Evolutionary conservation across 805 yeast species (phyloP), one percentile per base, ranked within the genome.

Genomic region (Cyberlindnera saturnus): DNA sequence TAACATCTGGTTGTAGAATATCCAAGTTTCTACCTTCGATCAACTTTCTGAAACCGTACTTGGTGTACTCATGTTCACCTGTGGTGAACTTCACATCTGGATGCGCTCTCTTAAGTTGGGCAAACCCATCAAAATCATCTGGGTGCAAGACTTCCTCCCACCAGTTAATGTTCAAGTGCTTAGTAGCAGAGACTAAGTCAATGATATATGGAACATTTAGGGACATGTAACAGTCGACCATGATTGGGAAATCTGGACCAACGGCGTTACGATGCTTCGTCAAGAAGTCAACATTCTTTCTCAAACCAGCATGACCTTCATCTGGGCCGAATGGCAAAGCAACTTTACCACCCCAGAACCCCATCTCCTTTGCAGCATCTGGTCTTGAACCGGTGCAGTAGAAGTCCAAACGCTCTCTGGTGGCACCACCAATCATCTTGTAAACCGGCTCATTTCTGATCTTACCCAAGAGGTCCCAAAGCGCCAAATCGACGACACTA

Each of bases 181-280:
- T 57, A 19, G 74, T 65, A 8, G 73, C 75, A 38, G 59, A 59
- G 32, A 67, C 71, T 32, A 73, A 60, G 35, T 73, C 73, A 50
- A 73, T 72, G 11, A 67, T 65, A 44, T 73, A 73, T n/a, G 72
- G 62, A 17, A 72, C 77, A 42, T 66, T 72, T 48, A 73, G 57
- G 2, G 75, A 64, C 78, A 73, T 73, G 64, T 72, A 73, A 56
- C 78, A 73, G 52, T 73, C 78, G 38, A 73, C 76, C 75, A 73
- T 71, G 39, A 73, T 49, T 43, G 78, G 78, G 66, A 70, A 73
- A 50, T 71, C 77, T 11, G 75, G 74, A 18, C 78, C 78, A 37
- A 73, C 73, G 2, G 65, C 46, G 40, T 69, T 62, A 40, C 78
- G 64, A 51, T 72, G 75, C 43, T 66, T 63, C 23, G 57, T 58